Evolutionary conservation across 805 yeast genomes (phyloP), one percentile per base, ranked within the genome.

Genomic region (Groenewaldozyma tartarivorans): DNA sequence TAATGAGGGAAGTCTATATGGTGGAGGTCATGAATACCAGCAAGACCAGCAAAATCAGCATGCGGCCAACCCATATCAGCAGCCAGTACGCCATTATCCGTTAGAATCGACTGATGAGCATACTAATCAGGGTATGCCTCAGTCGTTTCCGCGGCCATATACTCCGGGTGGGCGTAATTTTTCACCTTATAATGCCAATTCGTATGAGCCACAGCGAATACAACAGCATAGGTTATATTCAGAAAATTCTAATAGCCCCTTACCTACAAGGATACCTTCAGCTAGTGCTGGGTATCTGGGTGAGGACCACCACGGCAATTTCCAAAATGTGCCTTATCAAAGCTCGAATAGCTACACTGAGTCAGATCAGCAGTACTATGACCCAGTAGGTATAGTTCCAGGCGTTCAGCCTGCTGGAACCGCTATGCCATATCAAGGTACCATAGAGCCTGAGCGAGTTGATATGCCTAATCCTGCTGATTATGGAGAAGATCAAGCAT

Each of bases 401-500:
- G 29, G 29, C 13, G 29, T 13, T 24, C 29, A 24, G 29, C 29
- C 29, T 24, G 29, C 13, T 24, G 29, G 29, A 24, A 13, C 29
- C 29, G 11, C 29, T 9, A 24, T 24, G 29, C 29, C 29, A 7
- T 24, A 24, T 24, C 29, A 9, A 9, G 29, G 29, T 13, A 7
- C 7, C 13, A 24, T 13, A 9, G 29, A 24, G 13, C 7, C 29
- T 24, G 29, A 24, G 29, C 29, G 13, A 9, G 29, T 24, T 24
- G 29, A 24, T 24, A 24, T 4, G 32, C 21, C 20, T 20, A 24
- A 7, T 13, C 29, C 29, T 24, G 29, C 11, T 7, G n/a, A n/a
- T n/a, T 24, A 43, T n/a, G 47, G 42, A 20, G 45, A 41, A n/a
- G 43, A 42, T 2, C 40, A 43, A 16, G 29, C 48, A 4, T 43